phyloP scores from a whole-genome alignment of 495 filamentous ascomycete genomes.

The Letharia columbiana region DNA sequence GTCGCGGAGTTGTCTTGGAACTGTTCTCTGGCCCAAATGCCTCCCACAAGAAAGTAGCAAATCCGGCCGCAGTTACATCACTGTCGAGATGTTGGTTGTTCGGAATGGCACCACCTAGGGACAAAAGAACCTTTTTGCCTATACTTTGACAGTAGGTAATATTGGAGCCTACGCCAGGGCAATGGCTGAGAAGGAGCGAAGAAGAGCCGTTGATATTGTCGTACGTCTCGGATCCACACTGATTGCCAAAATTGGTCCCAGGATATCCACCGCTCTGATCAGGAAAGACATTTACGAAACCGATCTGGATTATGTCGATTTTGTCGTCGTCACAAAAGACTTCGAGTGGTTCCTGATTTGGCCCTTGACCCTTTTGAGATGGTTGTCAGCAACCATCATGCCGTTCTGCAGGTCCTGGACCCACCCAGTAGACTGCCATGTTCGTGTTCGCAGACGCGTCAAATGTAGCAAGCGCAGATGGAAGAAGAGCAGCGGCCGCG shows the following conservation, averaged over 20 bases:
- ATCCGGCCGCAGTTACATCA: slow-evolving; percentile 40
- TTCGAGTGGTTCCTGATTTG: slow-evolving; percentile 38
- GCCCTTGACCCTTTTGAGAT: slow-evolving; percentile 42
- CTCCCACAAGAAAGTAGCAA: slow-evolving; percentile 56
- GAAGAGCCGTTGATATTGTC: slow-evolving; percentile 24
- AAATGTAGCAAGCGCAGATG: slow-evolving; percentile 35
- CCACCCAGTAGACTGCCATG: slow-evolving; percentile 58
- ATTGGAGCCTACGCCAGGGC: slow-evolving; percentile 40
- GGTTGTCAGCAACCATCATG: slow-evolving; percentile 11
- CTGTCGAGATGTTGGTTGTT: slow-evolving; percentile 53
- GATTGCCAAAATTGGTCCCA: slow-evolving; percentile 57
- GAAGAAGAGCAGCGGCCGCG: slow-evolving; percentile 7
- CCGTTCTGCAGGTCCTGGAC: slow-evolving; percentile 7
- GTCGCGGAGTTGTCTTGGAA: slow-evolving; percentile 39
- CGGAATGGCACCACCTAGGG: slow-evolving; percentile 57
- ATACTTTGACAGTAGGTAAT: slow-evolving; percentile 56
- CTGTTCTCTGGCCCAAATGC: slow-evolving; percentile 51
- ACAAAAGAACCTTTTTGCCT: slow-evolving; percentile 60
- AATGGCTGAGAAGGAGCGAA: slow-evolving; percentile 35
- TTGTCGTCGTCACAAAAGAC: slow-evolving; percentile 49
- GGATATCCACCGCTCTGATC: slow-evolving; percentile 47
- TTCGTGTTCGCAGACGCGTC: slow-evolving; percentile 43
- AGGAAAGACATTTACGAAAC: slow-evolving; percentile 58
- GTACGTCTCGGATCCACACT: slow-evolving; percentile 48
- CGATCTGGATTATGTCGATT: slow-evolving; percentile 60